Conservation (phyloP, 768 basidiomycete species). For the Lentinus brumalis region DNA sequence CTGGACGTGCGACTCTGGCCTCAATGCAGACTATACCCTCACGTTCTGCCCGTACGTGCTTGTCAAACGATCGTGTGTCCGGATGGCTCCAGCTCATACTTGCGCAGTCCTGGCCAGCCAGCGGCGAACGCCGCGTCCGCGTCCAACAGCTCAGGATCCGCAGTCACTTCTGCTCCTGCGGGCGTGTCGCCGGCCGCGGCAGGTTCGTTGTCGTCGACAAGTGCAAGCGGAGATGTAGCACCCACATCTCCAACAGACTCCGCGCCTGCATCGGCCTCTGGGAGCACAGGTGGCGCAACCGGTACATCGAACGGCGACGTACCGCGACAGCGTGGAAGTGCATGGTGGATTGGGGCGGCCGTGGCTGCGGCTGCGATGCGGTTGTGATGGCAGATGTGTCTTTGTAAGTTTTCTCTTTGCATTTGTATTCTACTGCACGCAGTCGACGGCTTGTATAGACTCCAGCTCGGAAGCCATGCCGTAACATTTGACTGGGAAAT, state of each 20-base stretch:
- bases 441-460: not conserved
- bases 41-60: constrained; percentile 32
- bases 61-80: not conserved
- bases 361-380: too few relatives aligned
- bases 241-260: not conserved
- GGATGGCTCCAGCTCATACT: not conserved
- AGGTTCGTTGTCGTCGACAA: not conserved
- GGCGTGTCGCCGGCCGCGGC: not conserved
- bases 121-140: not conserved
- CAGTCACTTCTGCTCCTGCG: not conserved
- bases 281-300: too few relatives aligned
- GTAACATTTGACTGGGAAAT: not conserved
- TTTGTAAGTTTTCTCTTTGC: not conserved
- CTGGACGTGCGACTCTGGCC: constrained; percentile 48
- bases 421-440: not conserved
- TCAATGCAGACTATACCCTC: constrained; percentile 30
- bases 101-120: not conserved
- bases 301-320: too few relatives aligned
- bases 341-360: too few relatives aligned
- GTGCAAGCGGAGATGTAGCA: not conserved
- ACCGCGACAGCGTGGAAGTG: too few relatives aligned
- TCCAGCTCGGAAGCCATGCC: not conserved
- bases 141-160: not conserved
- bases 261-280: not conserved
- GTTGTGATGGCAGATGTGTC: not conserved